Base-by-base conservation (phyloP, 1,284 basidiomycete genomes). In the Apiotrichum veenhuisii region DNA sequence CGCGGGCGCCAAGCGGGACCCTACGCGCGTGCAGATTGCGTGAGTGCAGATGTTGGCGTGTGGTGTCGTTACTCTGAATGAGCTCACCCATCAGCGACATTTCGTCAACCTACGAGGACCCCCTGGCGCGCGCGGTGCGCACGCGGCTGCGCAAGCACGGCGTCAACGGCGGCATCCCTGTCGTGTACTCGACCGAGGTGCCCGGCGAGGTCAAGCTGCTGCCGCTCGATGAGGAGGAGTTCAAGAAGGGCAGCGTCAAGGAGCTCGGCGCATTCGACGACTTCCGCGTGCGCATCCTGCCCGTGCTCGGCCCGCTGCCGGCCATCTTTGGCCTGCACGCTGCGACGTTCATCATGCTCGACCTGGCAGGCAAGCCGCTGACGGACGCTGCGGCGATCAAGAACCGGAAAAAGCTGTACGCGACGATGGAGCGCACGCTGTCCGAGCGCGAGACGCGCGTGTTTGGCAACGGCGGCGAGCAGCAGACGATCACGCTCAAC, bases 141-240 rank as follows among this genome's bases (percentile, higher is more conserved):
- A 82, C 88, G 34, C 83, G 87, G 52, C 81, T 98, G 54, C 85
- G 91, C 30, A 73, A 84, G 11, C 79, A 84, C 43, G 88, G 88
- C 11, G 81, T 91, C 26, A 71, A 81, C 0, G 83, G 82, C 40
- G 88, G 89, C 18, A 91, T 94, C 51, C 91, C 91, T 3, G 91
- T 93, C n/a, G 92, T 96, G 5, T 98, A 95, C 77, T 95, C 91
- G 1, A 97, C 94, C 5, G 94, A 98, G 73, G 88, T 91, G 25
- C 92, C 93, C 0, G 77, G 78, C 12, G 87, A 94, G 53, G 85
- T 96, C 46, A 88, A 89, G 63, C 81, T 98, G 1, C 83, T 98
- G 3, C 96, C 95, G 0, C 81, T 98, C 0, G 84, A 90, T 0
- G 91, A 97, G 59, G 90, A 93, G 60, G 93, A 98, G 75, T 94